Evolutionary conservation across 78 protist genomes (phyloP).

Genomic region (slime mould (Dictyostelium discoideum)): dicty_2.7 NC_007088.5:6146501-6147000

Average conservation of each 20-base stretch:
- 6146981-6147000: not conserved
- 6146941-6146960: too few relatives aligned
- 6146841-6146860: conserved; percentile 73
- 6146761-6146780: not conserved
- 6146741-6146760: conserved; percentile 1
- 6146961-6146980: not conserved
- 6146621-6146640: not conserved
- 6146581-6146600: too few relatives aligned
- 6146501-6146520: not conserved
- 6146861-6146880: not conserved
- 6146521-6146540: not conserved
- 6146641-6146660: conserved; percentile 21
- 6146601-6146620: not conserved
- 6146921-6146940: too few relatives aligned
- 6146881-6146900: not conserved
- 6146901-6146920: not conserved
- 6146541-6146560: not conserved
- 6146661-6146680: not conserved
- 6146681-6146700: not conserved
- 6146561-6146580: not conserved
- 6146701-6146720: not conserved
- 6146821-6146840: conserved; percentile 50
- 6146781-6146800: not conserved
- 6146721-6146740: not conserved
- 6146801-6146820: not conserved